phyloP scores from a whole-genome alignment of 805 yeast genomes.

The Yamadazyma endophytica region DNA sequence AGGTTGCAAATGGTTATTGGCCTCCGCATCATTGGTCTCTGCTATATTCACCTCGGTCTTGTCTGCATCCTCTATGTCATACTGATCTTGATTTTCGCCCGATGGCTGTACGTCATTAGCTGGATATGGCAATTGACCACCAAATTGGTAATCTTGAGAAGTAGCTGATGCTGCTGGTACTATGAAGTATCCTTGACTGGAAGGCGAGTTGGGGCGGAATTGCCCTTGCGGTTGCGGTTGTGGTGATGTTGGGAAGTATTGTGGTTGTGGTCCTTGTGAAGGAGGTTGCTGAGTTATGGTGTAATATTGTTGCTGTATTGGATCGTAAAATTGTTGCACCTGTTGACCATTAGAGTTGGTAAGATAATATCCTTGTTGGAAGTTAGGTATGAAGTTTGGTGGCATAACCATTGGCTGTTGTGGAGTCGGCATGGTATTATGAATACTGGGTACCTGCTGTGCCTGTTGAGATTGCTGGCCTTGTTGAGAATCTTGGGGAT shows the following conservation, averaged over 20 bases:
- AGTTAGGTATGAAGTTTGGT: slow-evolving; percentile 9
- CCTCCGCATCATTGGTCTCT: too few relatives aligned
- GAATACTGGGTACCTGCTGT: not conserved
- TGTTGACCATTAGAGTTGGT: slow-evolving; percentile 23
- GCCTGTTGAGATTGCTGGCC: slow-evolving; percentile 4
- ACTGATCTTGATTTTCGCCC: too few relatives aligned
- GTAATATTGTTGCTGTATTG: slow-evolving; percentile 40
- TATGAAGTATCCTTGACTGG: slow-evolving; percentile 6
- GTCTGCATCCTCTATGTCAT: too few relatives aligned
- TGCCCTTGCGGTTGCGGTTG: slow-evolving; percentile 22
- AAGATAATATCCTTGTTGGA: slow-evolving; percentile 16
- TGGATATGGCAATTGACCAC: slow-evolving; percentile 17
- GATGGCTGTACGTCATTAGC: too few relatives aligned
- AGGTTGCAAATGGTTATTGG: too few relatives aligned
- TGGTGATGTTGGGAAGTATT: slow-evolving; percentile 36
- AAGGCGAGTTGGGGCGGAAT: slow-evolving; percentile 11
- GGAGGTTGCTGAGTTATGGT: slow-evolving; percentile 32
- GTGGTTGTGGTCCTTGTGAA: slow-evolving; percentile 29
- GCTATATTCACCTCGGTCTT: too few relatives aligned
- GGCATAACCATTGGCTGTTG: slow-evolving; percentile 12
- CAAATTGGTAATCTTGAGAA: slow-evolving; percentile 10
- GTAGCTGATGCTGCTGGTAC: too few relatives aligned
- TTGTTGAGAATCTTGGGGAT: slow-evolving; percentile 1
- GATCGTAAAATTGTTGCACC: slow-evolving; percentile 41
- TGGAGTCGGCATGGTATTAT: slow-evolving; percentile 8